Evolutionary conservation across 768 basidiomycete genomes (phyloP).

Genomic region (Lactarius quietus): DNA sequence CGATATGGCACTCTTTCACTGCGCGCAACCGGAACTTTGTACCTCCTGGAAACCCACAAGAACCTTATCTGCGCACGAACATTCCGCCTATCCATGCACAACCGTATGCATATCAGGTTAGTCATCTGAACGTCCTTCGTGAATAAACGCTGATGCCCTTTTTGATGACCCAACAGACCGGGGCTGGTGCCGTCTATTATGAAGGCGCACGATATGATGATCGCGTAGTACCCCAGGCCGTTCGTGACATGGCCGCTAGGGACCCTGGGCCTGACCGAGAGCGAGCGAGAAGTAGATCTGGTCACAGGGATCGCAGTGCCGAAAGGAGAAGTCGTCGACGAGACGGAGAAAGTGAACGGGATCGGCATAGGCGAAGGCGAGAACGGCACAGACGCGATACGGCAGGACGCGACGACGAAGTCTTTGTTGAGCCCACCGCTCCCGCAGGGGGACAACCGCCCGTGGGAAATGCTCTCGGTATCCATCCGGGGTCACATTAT

Average conservation of each 20-base stretch:
- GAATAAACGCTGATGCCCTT: background rate
- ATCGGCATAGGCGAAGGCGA: slow-evolving; percentile 10
- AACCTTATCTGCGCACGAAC: slow-evolving; percentile 18
- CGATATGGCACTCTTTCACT: slow-evolving; percentile 16
- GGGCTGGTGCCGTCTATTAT: slow-evolving; percentile 18
- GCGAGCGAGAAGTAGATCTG: slow-evolving; percentile 12
- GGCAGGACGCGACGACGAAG: slow-evolving; percentile 1
- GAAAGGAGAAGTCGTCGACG: slow-evolving; percentile 18
- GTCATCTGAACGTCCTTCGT: background rate
- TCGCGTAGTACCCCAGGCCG: slow-evolving; percentile 17
- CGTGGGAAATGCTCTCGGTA: slow-evolving; percentile 19
- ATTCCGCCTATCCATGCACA: slow-evolving; percentile 8
- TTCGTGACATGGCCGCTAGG: slow-evolving; percentile 14
- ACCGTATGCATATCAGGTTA: slow-evolving; percentile 20
- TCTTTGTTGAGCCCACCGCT: background rate
- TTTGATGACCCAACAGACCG: slow-evolving; percentile 3
- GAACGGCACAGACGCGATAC: slow-evolving; percentile 16
- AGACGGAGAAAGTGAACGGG: slow-evolving; percentile 15
- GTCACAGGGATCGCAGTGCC: slow-evolving; percentile 17
- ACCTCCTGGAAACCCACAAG: slow-evolving; percentile 18
- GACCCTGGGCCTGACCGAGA: slow-evolving; percentile 7
- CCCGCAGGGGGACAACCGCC: background rate
- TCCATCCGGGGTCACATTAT: slow-evolving; percentile 6
- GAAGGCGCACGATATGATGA: slow-evolving; percentile 20
- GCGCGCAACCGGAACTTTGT: slow-evolving; percentile 15